These are phyloP conservation scores for Kwoniella botswanensis DNA, from an alignment of 768 basidiomycete species.

Conservation along the genomic window DNA sequence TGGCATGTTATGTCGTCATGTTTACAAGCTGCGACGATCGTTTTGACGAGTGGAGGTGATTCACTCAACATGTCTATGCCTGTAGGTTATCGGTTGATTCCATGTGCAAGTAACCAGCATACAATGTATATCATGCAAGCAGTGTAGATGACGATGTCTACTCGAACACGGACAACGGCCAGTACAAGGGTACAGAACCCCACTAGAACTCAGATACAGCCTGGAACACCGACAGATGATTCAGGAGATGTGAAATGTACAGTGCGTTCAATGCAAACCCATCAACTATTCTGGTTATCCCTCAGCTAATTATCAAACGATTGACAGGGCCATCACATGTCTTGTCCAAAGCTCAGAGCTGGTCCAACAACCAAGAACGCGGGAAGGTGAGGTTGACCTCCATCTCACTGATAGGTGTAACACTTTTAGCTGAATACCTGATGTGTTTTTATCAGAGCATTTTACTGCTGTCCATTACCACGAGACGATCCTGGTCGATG, in stretches of 20 bases:
- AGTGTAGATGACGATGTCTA: background rate
- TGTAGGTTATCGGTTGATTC: background rate
- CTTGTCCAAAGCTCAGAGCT: constrained; percentile 30
- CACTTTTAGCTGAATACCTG: background rate
- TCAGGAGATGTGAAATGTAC: constrained; percentile 33
- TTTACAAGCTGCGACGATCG: background rate
- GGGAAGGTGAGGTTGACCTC: constrained; percentile 36
- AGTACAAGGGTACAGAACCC: constrained; percentile 15
- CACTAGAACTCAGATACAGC: constrained; percentile 32
- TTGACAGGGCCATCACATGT: constrained; percentile 38
- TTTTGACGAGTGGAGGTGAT: constrained; percentile 10
- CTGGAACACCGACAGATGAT: constrained; percentile 21
- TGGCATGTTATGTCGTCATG: constrained; percentile 13
- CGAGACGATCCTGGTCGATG: constrained; percentile 44
- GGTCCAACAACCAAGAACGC: constrained; percentile 49
- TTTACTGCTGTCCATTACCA: constrained; percentile 43
- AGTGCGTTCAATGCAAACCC: constrained; percentile 9
- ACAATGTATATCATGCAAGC: background rate
- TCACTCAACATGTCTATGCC: constrained; percentile 1
- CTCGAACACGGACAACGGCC: constrained; percentile 7
- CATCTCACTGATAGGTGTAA: too few relatives aligned
- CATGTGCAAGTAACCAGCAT: too few relatives aligned
- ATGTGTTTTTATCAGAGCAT: constrained; percentile 22
- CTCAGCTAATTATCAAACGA: background rate
- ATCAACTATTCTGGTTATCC: background rate